Evolutionary conservation across 169 alveolate genomes (phyloP), one percentile per base, ranked within the genome.

Genomic region (Plasmodium reichenowi): DNA sequence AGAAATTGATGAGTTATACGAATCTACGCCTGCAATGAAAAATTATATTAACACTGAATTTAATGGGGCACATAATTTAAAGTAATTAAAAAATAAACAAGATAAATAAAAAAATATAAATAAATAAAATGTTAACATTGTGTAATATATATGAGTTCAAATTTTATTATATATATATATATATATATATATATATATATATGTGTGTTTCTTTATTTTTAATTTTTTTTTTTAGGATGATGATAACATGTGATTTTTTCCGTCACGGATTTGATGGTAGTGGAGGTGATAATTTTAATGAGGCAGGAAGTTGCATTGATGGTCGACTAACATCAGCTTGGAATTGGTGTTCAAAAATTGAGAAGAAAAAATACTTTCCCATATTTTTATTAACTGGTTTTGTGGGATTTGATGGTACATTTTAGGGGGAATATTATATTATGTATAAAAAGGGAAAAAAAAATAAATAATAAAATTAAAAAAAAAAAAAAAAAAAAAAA

Each of bases 221-320:
- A 63, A 59, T 17, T 70, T n/a, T 43, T 70, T 47, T 70, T 38
- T 38, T 38, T 29, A 85, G 92, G 64, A 94, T 94, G 95, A 83
- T 90, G 47, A 97, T 97, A 72, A 93, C 97, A 45, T 94, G 96
- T 38, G 99, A 97, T 94, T 97, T 97, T 93, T 97, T 97, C 93
- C 93, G 97, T 47, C 98, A 97, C 85, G 99, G 98, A 32, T 97
- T 97, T 85, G 99, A 97, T 86, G 99, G 99, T 29, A 94, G 97
- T 60, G 99, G 99, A 12, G 98, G 98, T 24, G 98, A 97, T 93
- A 97, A 97, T 90, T 97, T 96, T 92, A 96, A 96, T 87, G 99
- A 97, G 62, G 99, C 99, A 3, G 99, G 99, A 45, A 94, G 97
- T 60, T 97, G 99, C 92, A 97, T 97, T n/a, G 99, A 97, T 68